Base-by-base conservation (phyloP, 129 eudicot genomes). In the Smallanthus sonchifolius region DNA sequence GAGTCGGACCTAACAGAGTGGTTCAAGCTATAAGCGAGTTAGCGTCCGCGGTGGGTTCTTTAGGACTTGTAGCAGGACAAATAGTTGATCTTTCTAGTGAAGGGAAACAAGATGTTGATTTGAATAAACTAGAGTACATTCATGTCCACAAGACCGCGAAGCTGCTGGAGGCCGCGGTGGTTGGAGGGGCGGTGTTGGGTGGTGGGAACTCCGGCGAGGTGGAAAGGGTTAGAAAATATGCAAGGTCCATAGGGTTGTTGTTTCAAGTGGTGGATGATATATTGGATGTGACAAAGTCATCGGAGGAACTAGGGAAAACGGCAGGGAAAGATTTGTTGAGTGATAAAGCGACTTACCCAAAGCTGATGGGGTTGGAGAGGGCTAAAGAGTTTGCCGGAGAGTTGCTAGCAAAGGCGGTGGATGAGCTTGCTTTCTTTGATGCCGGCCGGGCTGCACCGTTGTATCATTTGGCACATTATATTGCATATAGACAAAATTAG, bases 211-310 rank as follows among this genome's bases (percentile, higher is more conserved):
- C 40, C n/a, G 48, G 20, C 1, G 84, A 85, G 52, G 84, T 88
- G 14, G 94, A 88, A 65, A 75, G 83, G 55, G 74, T 85, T 67
- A 85, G 94, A 67, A 83, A 32, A 51, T 85, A 85, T 17, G 90
- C 88, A 1, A 83, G 86, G 73, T 83, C 79, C 39, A 81, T 85
- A 0, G 90, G 94, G 73, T 66, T 88, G 83, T 74, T 87, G 79
- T 87, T 87, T 83, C 89, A 87, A 32, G 93, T 87, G 78, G 89
- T 87, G 84, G 92, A 84, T 77, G 92, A 87, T 61, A 87, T 87
- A 68, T 44, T 87, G 64, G 92, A 87, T 15, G 87, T 87, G 10
- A 87, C 88, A 1, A 81, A 84, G 65, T 72, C 88, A 10, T 75
- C 88, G n/a, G 75, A 84, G 76, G 84, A 87, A 39, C 62, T 87